These are phyloP conservation scores for Macaranga tanarius DNA, from an alignment of 441 rosid genomes.

Conservation along the genomic window DNA sequence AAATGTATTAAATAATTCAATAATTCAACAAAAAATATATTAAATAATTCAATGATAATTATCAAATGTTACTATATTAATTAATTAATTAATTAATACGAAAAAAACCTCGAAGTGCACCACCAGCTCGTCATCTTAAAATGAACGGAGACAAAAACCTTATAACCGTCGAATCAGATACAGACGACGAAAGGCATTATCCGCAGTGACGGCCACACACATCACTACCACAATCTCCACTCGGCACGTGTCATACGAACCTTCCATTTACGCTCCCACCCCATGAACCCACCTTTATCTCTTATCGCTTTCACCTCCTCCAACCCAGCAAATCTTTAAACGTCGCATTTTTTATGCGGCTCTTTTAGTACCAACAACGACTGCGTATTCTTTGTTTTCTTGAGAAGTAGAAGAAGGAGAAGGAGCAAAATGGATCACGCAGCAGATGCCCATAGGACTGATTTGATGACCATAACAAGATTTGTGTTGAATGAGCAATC, in stretches of 20 bases:
- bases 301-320: slow-evolving; percentile 19
- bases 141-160: background rate
- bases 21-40: too few species aligned
- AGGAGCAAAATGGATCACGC: slow-evolving; percentile 70
- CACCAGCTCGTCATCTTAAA: slow-evolving; percentile 23
- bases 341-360: slow-evolving; percentile 34
- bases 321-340: slow-evolving; percentile 42
- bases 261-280: slow-evolving; percentile 16
- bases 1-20: too few species aligned
- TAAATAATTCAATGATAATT: too few species aligned
- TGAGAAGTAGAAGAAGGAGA: background rate
- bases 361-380: too few species aligned
- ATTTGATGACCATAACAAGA: slow-evolving; percentile 96
- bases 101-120: background rate
- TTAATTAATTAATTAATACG: background rate
- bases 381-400: too few species aligned
- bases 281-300: background rate
- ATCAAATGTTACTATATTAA: too few species aligned
- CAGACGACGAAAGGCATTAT: slow-evolving; percentile 40
- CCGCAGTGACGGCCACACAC: slow-evolving; percentile 45
- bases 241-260: slow-evolving; percentile 59
- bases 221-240: slow-evolving; percentile 25
- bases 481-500: slow-evolving; percentile 83
- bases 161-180: slow-evolving; percentile 29
- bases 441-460: slow-evolving; percentile 83